Conservation (phyloP, 2,329 filamentous ascomycete genomes). For the Orbilia brochopaga region DNA sequence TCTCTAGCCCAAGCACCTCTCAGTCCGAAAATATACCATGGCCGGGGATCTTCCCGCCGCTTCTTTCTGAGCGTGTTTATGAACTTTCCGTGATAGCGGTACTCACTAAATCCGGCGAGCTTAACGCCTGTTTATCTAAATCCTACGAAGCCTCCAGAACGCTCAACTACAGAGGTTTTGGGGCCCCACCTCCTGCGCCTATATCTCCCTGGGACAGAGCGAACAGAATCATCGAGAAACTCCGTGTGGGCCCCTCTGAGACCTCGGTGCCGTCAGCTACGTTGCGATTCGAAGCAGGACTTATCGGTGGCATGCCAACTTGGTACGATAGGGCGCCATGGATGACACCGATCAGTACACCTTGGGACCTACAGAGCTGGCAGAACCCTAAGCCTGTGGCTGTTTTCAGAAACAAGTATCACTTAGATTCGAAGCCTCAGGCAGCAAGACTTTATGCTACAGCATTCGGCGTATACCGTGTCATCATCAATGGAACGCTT, state of each 20-base stretch:
- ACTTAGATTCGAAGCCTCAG: constrained; percentile 19
- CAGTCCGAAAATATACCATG: constrained; percentile 35
- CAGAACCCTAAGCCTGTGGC: constrained; percentile 27
- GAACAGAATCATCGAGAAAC: neutral
- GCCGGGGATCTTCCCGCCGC: constrained; percentile 14
- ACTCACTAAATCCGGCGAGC: constrained; percentile 1
- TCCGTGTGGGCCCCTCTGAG: neutral
- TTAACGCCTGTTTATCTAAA: neutral
- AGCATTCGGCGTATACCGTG: constrained; percentile 35
- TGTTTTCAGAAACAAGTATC: constrained; percentile 28
- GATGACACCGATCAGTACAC: constrained; percentile 31
- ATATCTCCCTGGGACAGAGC: neutral
- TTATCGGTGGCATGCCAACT: constrained; percentile 28
- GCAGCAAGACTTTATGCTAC: constrained; percentile 31
- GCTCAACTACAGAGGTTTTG: too few species aligned
- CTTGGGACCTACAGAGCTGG: constrained; percentile 33
- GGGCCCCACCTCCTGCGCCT: constrained; percentile 5
- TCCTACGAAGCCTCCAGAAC: constrained; percentile 8
- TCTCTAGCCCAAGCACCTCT: constrained; percentile 7
- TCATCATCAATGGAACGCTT: constrained; percentile 35
- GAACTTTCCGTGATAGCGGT: constrained; percentile 21
- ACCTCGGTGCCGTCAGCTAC: constrained; percentile 3
- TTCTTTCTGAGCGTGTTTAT: constrained; percentile 22
- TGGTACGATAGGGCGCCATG: constrained; percentile 22
- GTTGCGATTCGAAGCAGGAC: constrained; percentile 26